Conservation (phyloP, 129 eudicot species). For the Flaveria sonorensis region DNA sequence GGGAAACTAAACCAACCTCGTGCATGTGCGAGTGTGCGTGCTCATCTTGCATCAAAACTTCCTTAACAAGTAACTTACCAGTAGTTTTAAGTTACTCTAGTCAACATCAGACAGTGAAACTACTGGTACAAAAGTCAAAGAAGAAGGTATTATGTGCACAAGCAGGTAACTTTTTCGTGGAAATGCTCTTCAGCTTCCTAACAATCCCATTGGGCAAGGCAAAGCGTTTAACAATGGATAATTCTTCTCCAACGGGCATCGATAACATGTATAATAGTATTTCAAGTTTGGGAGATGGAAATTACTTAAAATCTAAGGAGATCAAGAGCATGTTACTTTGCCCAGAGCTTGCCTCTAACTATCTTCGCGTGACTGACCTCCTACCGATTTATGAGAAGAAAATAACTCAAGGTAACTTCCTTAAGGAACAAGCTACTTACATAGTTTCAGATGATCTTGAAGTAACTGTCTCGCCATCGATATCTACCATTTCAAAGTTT, state of each 20-base stretch:
- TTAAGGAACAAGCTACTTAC: slow-evolving; percentile 30
- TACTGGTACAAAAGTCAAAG: slow-evolving; percentile 40
- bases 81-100: neutral
- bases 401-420: slow-evolving; percentile 25
- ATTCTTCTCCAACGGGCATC: slow-evolving; percentile 23
- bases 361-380: slow-evolving; percentile 35
- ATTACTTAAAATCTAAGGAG: slow-evolving; percentile 38
- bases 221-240: slow-evolving; percentile 11
- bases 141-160: slow-evolving; percentile 45
- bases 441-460: slow-evolving; percentile 39
- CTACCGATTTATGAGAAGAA: slow-evolving; percentile 21
- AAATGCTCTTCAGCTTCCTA: slow-evolving; percentile 47
- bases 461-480: slow-evolving; percentile 21
- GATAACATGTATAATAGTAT: slow-evolving; percentile 42
- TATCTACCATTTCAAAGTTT: slow-evolving; percentile 33
- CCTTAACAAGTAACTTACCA: neutral
- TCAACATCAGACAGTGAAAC: slow-evolving; percentile 26
- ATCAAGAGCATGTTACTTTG: slow-evolving; percentile 29
- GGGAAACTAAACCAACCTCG: slow-evolving; percentile 12
- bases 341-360: slow-evolving; percentile 31
- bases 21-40: slow-evolving; percentile 13
- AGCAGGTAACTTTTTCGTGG: slow-evolving; percentile 41
- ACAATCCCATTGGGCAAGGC: slow-evolving; percentile 43
- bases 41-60: slow-evolving; percentile 2
- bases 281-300: slow-evolving; percentile 26